phyloP scores from a whole-genome alignment of 192 early-diverging fungal genomes.

The Linnemannia hyalina region DNA sequence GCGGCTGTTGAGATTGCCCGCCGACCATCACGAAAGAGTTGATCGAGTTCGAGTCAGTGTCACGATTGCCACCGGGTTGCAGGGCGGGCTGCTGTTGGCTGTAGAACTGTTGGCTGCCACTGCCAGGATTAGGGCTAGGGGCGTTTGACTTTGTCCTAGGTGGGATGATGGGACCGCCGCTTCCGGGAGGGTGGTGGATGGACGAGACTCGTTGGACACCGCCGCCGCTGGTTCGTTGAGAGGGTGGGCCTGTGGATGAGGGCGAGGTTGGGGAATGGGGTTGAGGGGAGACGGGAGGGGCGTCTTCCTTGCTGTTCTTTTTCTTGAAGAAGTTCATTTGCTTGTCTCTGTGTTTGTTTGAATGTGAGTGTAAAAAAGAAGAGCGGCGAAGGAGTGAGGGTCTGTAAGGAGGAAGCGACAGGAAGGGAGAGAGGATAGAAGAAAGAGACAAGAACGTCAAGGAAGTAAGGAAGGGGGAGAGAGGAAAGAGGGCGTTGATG shows the following conservation, averaged over 20 bases:
- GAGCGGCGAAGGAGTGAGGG: neutral
- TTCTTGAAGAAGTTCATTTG: constrained; percentile 8
- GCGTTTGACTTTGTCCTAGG: constrained; percentile 1
- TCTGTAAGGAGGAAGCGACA: neutral
- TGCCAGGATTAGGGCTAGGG: neutral
- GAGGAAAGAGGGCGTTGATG: neutral
- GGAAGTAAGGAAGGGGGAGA: constrained; percentile 3
- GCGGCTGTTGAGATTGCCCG: neutral
- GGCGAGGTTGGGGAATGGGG: constrained; percentile 5
- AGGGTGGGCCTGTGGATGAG: neutral
- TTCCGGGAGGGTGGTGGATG: neutral
- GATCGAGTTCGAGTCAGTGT: neutral
- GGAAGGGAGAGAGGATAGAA: neutral
- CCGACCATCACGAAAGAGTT: neutral
- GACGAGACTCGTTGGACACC: neutral
- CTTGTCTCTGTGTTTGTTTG: no score
- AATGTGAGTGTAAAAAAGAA: neutral
- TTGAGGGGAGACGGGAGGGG: neutral
- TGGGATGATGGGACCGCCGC: neutral
- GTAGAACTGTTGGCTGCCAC: neutral
- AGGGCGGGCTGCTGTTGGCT: neutral
- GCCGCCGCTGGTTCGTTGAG: neutral
- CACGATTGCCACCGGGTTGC: neutral
- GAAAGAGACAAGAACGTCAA: neutral
- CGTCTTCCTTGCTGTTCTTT: neutral